A percentile compares a stretch with the other conserved stretches of the same genome.
phyloP scores from a whole-genome alignment of 441 rosid genomes.

The Metrosideros polymorpha region DNA sequence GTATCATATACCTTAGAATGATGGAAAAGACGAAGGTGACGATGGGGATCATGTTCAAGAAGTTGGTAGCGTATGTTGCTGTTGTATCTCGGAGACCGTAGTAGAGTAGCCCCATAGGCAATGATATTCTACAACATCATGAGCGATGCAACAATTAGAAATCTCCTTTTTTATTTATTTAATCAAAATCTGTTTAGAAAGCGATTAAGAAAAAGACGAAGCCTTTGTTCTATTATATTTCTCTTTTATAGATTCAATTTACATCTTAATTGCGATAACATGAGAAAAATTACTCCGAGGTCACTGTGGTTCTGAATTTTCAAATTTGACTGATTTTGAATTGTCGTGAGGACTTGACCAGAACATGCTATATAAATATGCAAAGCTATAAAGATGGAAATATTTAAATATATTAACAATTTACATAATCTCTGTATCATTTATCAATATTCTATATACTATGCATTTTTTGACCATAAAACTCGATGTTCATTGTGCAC shows the following conservation, averaged over 20 bases:
- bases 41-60: conserved; percentile 29
- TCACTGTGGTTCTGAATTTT: conserved; percentile 18
- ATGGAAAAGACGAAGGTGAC: conserved; percentile 25
- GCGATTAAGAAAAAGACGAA: not conserved
- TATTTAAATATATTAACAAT: no score
- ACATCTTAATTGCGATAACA: not conserved
- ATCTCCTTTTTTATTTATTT: not conserved
- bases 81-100: conserved; percentile 31
- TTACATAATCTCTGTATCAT: not conserved
- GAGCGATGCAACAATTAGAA: not conserved
- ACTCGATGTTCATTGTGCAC: not conserved
- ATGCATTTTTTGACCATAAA: not conserved
- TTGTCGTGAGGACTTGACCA: no score
- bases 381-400: not conserved
- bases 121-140: conserved; percentile 15
- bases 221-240: not conserved
- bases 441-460: not conserved
- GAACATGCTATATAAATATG: no score
- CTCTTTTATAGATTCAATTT: not conserved
- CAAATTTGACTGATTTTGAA: not conserved
- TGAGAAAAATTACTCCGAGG: not conserved
- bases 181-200: not conserved
- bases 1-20: conserved; percentile 12
- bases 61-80: conserved; percentile 33
- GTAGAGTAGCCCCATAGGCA: conserved; percentile 26